Percentiles rank a stretch among this genome's conserved stretches.
phyloP scores from a whole-genome alignment of 108 stramenopile species.

The Cyclotella distinguenda region DNA sequence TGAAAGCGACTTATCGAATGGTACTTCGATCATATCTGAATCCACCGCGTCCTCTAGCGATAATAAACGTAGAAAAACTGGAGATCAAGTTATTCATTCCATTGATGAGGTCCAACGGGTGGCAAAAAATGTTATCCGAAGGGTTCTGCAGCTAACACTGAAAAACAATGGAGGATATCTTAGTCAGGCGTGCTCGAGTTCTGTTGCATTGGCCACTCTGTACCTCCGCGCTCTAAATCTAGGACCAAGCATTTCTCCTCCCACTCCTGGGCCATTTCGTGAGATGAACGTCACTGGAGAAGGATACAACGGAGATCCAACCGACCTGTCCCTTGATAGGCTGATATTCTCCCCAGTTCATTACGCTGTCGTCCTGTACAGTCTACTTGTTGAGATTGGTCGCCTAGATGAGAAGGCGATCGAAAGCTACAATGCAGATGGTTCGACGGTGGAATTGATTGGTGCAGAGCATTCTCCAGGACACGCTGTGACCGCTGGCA shows the following conservation, averaged over 20 bases:
- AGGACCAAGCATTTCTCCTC: constrained; percentile 17
- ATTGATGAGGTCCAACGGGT: constrained; percentile 7
- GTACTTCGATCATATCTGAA: not conserved
- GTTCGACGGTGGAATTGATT: constrained; percentile 24
- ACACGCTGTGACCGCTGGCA: constrained; percentile 23
- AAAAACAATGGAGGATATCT: constrained; percentile 31
- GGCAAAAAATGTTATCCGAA: constrained; percentile 11
- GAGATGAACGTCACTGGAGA: constrained; percentile 16
- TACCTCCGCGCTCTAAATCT: constrained; percentile 18
- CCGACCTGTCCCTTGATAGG: constrained; percentile 11
- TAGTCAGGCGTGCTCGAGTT: constrained; percentile 21
- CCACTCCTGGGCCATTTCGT: constrained; percentile 15
- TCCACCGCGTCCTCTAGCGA: no score
- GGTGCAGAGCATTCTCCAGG: constrained; percentile 30
- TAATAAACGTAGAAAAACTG: no score
- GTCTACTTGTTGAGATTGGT: constrained; percentile 22
- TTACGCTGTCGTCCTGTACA: constrained; percentile 18
- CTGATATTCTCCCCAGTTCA: constrained; percentile 31
- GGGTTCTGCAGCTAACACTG: constrained; percentile 21
- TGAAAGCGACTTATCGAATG: not conserved
- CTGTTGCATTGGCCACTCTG: constrained; percentile 19
- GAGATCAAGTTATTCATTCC: not conserved
- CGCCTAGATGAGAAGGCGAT: constrained; percentile 24
- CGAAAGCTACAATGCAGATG: constrained; percentile 24
- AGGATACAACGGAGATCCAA: constrained; percentile 26